phyloP scores from a whole-genome alignment of 2,329 filamentous ascomycete species.

The Fusarium tuaranense region DNA sequence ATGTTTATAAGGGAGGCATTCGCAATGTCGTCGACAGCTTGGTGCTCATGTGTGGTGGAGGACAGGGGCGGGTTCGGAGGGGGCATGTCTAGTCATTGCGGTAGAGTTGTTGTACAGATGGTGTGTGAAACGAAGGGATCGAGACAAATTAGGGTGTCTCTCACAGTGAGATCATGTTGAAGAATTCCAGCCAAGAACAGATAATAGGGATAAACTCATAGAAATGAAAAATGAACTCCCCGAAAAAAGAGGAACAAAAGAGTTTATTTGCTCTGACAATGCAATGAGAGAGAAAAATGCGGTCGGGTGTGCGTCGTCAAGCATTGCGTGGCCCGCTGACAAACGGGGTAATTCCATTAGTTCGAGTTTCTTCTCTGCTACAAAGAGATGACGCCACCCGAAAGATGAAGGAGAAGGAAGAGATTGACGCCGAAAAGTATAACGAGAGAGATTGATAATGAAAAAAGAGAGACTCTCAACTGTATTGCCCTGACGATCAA shows the following conservation, averaged over 20 bases:
- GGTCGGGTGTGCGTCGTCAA: conserved; percentile 47
- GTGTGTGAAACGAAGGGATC: background rate
- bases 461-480: background rate
- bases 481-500: background rate
- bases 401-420: background rate
- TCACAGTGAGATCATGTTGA: background rate
- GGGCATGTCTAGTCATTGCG: conserved; percentile 44
- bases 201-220: background rate
- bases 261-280: conserved; percentile 20
- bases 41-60: conserved; percentile 37
- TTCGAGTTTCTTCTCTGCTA: conserved; percentile 26
- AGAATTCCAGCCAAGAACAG: background rate
- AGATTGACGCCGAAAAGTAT: background rate
- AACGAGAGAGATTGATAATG: background rate
- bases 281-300: background rate
- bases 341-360: conserved; percentile 43
- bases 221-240: background rate
- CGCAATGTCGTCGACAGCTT: conserved; percentile 12
- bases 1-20: conserved; percentile 35
- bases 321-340: conserved; percentile 51
- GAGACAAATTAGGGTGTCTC: background rate
- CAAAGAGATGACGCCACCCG: conserved; percentile 38
- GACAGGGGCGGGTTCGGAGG: conserved; percentile 40
- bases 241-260: conserved; percentile 10
- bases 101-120: background rate